A percentile compares a stretch with the other conserved stretches of the same genome.
phyloP scores from a whole-genome alignment of 139 green algal species.

The Microglena sp. region DNA sequence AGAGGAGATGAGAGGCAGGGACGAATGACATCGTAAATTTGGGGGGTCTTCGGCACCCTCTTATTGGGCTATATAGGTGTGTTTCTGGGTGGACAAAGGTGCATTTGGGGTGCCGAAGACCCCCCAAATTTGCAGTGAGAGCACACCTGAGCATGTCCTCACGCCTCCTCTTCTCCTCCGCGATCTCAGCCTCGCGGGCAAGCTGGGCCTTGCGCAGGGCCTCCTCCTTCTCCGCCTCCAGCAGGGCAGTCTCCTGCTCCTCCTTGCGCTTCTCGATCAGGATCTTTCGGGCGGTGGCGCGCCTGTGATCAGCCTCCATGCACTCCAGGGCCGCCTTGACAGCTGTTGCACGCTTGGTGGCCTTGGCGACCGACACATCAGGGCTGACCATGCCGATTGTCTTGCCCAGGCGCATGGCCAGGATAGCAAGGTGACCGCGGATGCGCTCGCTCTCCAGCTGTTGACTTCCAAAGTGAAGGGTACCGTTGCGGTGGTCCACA shows the following conservation, averaged over 20 bases:
- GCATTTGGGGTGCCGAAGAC: no score
- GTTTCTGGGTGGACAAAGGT: no score
- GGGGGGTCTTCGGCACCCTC: no score
- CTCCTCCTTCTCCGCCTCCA: constrained; percentile 79
- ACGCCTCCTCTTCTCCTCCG: constrained; percentile 47
- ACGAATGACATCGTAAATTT: no score
- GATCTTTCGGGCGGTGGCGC: constrained; percentile 26
- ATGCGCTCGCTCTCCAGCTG: constrained; percentile 42
- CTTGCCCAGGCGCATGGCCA: constrained; percentile 63
- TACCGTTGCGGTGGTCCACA: constrained; percentile 85
- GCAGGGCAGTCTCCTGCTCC: constrained; percentile 68
- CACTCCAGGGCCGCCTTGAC: constrained; percentile 15
- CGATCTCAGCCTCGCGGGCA: constrained; percentile 48
- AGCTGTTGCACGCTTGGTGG: constrained; percentile 18
- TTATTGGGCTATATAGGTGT: no score
- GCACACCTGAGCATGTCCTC: constrained; percentile 42
- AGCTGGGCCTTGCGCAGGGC: constrained; percentile 53
- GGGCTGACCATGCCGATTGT: constrained; percentile 50
- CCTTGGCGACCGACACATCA: constrained; percentile 14
- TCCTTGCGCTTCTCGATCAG: constrained; percentile 96
- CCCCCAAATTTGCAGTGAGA: no score
- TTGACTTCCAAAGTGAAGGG: constrained; percentile 79
- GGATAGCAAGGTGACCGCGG: constrained; percentile 26
- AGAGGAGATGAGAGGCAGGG: no score
- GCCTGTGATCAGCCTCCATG: constrained; percentile 2